Evolutionary conservation across 2,329 filamentous ascomycete species (phyloP).

Genomic region (Calycina herbarum): DNA sequence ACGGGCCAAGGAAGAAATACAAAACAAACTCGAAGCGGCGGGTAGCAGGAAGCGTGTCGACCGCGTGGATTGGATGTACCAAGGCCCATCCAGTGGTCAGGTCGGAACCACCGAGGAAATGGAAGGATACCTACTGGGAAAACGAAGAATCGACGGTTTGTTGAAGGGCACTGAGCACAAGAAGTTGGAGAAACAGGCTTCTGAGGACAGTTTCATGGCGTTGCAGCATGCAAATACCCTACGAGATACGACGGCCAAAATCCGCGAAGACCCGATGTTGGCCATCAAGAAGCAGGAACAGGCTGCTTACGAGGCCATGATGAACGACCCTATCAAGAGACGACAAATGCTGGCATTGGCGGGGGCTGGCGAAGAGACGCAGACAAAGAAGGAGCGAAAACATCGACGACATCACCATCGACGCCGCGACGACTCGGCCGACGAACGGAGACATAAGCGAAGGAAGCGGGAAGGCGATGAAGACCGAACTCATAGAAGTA

Average conservation of each 20-base stretch:
- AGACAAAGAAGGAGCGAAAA: conserved; percentile 47
- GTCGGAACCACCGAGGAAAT: conserved; percentile 81
- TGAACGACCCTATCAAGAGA: conserved; percentile 71
- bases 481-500: conserved; percentile 39
- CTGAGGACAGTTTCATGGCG: conserved; percentile 59
- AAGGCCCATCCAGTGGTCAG: conserved; percentile 76
- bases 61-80: conserved; percentile 98
- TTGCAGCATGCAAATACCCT: conserved; percentile 69
- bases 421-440: conserved; percentile 38
- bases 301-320: conserved; percentile 75
- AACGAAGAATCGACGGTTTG: conserved; percentile 85
- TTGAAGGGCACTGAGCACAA: conserved; percentile 80
- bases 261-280: conserved; percentile 85
- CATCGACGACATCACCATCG: conserved; percentile 44
- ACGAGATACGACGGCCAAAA: conserved; percentile 80
- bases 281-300: conserved; percentile 94
- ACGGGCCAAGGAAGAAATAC: conserved; percentile 85
- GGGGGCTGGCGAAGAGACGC: conserved; percentile 50
- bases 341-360: conserved; percentile 66
- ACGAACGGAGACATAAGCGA: conserved; percentile 46
- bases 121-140: conserved; percentile 90
- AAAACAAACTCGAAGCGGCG: conserved; percentile 83
- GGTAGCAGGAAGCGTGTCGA: conserved; percentile 79
- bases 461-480: conserved; percentile 42
- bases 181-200: conserved; percentile 74